phyloP scores from a whole-genome alignment of 2,329 filamentous ascomycete species.

The Lasiodiplodia citricola region DNA sequence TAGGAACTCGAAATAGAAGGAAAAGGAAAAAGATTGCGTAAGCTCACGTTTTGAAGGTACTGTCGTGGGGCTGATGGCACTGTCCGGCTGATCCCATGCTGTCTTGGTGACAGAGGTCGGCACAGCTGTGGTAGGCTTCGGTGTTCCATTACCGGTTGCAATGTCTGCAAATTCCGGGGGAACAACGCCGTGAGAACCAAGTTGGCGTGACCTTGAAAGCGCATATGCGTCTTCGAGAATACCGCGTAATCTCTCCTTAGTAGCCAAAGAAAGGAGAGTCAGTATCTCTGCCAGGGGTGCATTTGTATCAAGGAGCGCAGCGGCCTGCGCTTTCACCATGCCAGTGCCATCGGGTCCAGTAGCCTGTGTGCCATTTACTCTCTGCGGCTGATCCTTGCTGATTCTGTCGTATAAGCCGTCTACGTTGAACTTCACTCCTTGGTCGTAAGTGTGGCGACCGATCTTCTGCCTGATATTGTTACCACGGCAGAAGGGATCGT shows the following conservation, averaged over 20 bases:
- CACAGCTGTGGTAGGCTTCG: slow-evolving; percentile 42
- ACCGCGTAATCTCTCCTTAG: slow-evolving; percentile 77
- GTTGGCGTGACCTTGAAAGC: slow-evolving; percentile 73
- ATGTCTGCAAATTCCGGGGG: slow-evolving; percentile 77
- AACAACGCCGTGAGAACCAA: slow-evolving; percentile 78
- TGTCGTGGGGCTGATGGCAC: slow-evolving; percentile 60
- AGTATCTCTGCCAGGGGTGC: slow-evolving; percentile 81
- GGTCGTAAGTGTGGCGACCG: slow-evolving; percentile 63
- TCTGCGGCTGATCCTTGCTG: slow-evolving; percentile 37
- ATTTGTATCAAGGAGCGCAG: slow-evolving; percentile 72
- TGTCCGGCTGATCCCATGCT: slow-evolving; percentile 52
- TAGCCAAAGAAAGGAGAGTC: slow-evolving; percentile 79
- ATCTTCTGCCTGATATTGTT: slow-evolving; percentile 61
- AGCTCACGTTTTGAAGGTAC: slow-evolving; percentile 66
- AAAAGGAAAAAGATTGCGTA: slow-evolving; percentile 22
- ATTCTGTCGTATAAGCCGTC: slow-evolving; percentile 56
- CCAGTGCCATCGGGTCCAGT: slow-evolving; percentile 65
- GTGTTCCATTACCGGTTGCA: slow-evolving; percentile 60
- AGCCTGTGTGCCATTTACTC: slow-evolving; percentile 32
- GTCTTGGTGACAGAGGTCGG: slow-evolving; percentile 45
- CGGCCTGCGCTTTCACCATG: slow-evolving; percentile 58
- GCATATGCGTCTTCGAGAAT: slow-evolving; percentile 78
- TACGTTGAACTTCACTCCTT: slow-evolving; percentile 64
- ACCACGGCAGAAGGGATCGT: slow-evolving; percentile 73
- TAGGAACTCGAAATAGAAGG: not conserved